Evolutionary conservation across 2,329 filamentous ascomycete genomes (phyloP), one percentile per base, ranked within the genome.

Genomic region (Thelonectria discophora): DNA sequence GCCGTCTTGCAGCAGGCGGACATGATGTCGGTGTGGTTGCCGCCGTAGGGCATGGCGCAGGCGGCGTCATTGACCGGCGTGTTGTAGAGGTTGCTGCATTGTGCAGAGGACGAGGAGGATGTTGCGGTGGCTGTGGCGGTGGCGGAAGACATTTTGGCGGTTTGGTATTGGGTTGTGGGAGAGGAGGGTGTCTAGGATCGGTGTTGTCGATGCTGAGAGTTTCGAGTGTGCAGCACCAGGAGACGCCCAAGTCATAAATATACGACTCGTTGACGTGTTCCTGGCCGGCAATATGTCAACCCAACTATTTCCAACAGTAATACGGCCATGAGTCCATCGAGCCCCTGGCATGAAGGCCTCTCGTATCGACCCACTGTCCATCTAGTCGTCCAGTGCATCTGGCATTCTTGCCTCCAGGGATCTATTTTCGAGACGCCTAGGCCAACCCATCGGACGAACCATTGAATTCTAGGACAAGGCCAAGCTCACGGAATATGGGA

Each of bases 1-100:
- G 80, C 79, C n/a, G 72, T 63, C 18, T 74, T 73, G 74, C 82
- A 84, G 78, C 82, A 84, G 18, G 72, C 65, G 39, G 74, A 63
- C 75, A 82, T 78, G 58, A 79, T 74, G 39, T 77, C 73, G 49
- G 79, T 76, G 73, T 79, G 74, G 65, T 81, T 80, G 6, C 75
- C 73, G 62, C 70, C 72, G 49, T 73, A 72, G 13, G 77, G 69
- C 45, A 81, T 73, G 2, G 74, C 82, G 70, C 82, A 84, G 39
- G 77, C 77, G 9, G 76, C 71, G 59, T 83, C 81, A 10, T 67
- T 65, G 15, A 74, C 72, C 4, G 82, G 82, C 47, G 80, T 77
- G 52, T 79, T 66, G 72, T 77, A 83, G 56, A 78, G 66, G 51
- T 58, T 62, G 30, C 20, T 51, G 55, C 64, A 64, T 24, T 48